Conservation (phyloP, 148 eudicot genomes). For the Fagopyrum tataricum region DNA sequence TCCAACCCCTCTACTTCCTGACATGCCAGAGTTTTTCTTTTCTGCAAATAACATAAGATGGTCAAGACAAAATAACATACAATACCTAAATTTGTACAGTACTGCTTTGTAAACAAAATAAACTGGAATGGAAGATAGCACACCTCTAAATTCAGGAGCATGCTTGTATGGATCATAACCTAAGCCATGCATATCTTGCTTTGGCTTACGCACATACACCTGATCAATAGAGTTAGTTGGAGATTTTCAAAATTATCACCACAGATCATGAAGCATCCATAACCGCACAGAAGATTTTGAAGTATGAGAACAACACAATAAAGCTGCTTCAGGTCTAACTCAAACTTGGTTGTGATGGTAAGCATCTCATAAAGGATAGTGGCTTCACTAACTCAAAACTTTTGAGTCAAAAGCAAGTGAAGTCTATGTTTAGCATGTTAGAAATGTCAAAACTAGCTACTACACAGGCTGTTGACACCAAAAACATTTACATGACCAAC, state of each 20-base stretch:
- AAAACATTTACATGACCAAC: neutral
- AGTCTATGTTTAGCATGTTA: neutral
- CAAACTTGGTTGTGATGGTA: slow-evolving; percentile 6
- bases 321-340: neutral
- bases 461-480: neutral
- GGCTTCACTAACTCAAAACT: neutral
- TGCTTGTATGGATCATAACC: slow-evolving; percentile 91
- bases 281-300: neutral
- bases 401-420: neutral
- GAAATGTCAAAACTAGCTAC: neutral
- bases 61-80: slow-evolving; percentile 1
- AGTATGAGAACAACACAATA: neutral
- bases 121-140: neutral
- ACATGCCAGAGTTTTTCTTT: slow-evolving; percentile 51
- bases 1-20: slow-evolving; percentile 32
- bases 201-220: slow-evolving; percentile 74
- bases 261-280: neutral
- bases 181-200: slow-evolving; percentile 85
- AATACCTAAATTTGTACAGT: neutral
- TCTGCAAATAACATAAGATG: slow-evolving; percentile 35
- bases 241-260: neutral
- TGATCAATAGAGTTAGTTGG: slow-evolving; percentile 18
- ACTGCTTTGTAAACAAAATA: neutral
- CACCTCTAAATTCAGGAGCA: slow-evolving; percentile 97
- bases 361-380: neutral